phyloP scores from a whole-genome alignment of 495 filamentous ascomycete genomes.

The Parmelia sp. region DNA sequence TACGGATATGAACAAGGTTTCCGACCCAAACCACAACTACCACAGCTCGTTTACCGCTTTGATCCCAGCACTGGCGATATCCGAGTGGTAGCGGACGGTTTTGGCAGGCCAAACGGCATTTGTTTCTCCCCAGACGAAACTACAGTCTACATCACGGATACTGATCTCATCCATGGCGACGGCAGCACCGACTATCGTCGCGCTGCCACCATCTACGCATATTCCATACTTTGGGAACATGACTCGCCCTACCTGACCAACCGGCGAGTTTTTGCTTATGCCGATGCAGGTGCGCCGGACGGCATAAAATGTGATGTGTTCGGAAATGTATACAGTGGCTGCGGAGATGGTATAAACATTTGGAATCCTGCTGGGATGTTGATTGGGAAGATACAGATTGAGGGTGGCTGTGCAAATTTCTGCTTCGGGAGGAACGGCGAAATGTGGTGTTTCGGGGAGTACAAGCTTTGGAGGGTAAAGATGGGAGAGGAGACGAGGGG shows the following conservation, averaged over 20 bases:
- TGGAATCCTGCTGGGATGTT: slow-evolving; percentile 39
- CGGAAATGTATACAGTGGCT: slow-evolving; percentile 43
- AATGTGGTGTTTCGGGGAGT: slow-evolving; percentile 33
- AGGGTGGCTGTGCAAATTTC: slow-evolving; percentile 45
- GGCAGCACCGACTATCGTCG: slow-evolving; percentile 27
- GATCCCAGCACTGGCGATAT: slow-evolving; percentile 42
- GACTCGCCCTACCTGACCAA: slow-evolving; percentile 40
- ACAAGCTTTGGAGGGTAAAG: slow-evolving; percentile 29
- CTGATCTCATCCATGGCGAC: slow-evolving; percentile 36
- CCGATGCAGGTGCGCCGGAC: slow-evolving; percentile 49
- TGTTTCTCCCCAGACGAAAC: slow-evolving; percentile 43
- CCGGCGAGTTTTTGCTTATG: slow-evolving; percentile 53
- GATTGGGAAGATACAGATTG: slow-evolving; percentile 47
- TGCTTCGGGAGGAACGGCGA: slow-evolving; percentile 50
- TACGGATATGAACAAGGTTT: slow-evolving; percentile 41
- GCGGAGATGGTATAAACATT: slow-evolving; percentile 42
- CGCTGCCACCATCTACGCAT: slow-evolving; percentile 28
- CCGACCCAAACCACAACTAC: slow-evolving; percentile 42
- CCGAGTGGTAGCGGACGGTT: slow-evolving; percentile 45
- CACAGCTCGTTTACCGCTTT: slow-evolving; percentile 47
- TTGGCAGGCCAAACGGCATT: slow-evolving; percentile 44
- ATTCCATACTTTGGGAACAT: slow-evolving; percentile 21
- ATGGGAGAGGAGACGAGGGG: slow-evolving; percentile 23
- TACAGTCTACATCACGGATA: slow-evolving; percentile 47
- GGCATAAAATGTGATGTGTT: slow-evolving; percentile 41